Evolutionary conservation across 495 filamentous ascomycete species (phyloP).

Genomic region (Hyaloscypha hepaticicola): DNA sequence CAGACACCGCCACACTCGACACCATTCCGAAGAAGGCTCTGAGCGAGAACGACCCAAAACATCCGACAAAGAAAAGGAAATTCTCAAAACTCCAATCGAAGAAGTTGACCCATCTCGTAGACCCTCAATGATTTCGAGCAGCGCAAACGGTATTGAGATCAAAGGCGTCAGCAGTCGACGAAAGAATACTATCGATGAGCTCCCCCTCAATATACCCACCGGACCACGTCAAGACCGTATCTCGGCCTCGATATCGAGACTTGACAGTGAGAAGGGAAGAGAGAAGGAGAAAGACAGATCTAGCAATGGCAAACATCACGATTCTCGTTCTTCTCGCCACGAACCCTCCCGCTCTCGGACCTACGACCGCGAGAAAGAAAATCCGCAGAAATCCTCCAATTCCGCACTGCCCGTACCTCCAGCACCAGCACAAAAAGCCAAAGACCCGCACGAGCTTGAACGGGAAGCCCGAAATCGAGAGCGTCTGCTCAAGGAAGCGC

Average conservation of each 20-base stretch:
- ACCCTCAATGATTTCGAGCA: constrained; percentile 41
- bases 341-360: constrained; percentile 12
- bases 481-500: constrained; percentile 72
- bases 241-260: constrained; percentile 22
- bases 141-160: constrained; percentile 39
- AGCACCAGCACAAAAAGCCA: constrained; percentile 20
- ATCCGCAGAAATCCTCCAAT: constrained; percentile 21
- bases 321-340: constrained; percentile 11
- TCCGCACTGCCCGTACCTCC: constrained; percentile 41
- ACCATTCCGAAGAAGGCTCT: constrained; percentile 51
- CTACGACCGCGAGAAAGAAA: constrained; percentile 16
- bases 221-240: constrained; percentile 24
- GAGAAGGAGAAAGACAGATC: constrained; percentile 19
- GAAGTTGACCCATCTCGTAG: constrained; percentile 33
- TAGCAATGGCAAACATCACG: constrained; percentile 16
- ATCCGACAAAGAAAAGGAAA: constrained; percentile 27
- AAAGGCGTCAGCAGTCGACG: constrained; percentile 38
- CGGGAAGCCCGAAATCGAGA: constrained; percentile 75
- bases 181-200: constrained; percentile 41
- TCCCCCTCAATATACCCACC: constrained; percentile 26
- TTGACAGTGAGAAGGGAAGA: constrained; percentile 27
- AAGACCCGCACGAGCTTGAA: constrained; percentile 72
- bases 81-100: constrained; percentile 42
- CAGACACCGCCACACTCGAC: constrained; percentile 35
- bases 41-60: constrained; percentile 9